These are phyloP conservation scores for Aspergillus tubingensis DNA, from an alignment of 2,329 filamentous ascomycete genomes.

Conservation along the genomic window DNA sequence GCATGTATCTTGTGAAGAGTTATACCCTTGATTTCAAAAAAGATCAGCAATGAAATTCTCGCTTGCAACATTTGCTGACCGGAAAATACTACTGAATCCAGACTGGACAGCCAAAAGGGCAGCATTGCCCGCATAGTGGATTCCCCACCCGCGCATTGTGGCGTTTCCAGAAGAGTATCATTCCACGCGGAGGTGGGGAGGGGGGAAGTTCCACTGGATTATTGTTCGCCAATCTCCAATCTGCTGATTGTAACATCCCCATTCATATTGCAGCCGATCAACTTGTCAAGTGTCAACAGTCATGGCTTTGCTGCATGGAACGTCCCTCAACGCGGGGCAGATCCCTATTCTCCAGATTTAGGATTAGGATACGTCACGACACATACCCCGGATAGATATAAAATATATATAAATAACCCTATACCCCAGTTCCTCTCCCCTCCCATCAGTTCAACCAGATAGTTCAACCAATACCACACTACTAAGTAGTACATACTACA, in stretches of 20 bases:
- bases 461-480: not conserved
- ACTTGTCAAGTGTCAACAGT: not conserved
- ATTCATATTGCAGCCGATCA: too few relatives aligned
- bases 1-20: not conserved
- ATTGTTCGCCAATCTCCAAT: too few relatives aligned
- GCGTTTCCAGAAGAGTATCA: slow-evolving; percentile 5
- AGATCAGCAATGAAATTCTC: too few relatives aligned
- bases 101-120: not conserved
- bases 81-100: too few relatives aligned
- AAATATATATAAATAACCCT: not conserved
- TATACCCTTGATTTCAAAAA: not conserved
- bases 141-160: not conserved
- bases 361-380: not conserved
- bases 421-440: not conserved
- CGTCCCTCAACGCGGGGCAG: not conserved
- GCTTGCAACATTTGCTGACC: too few relatives aligned
- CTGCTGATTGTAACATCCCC: too few relatives aligned
- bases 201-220: not conserved
- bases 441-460: not conserved
- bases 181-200: slow-evolving; percentile 11
- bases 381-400: not conserved
- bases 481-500: not conserved
- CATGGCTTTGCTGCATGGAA: not conserved
- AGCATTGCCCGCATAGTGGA: slow-evolving; percentile 9
- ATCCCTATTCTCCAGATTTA: not conserved